Percentiles rank a stretch among this genome's conserved stretches.
These are phyloP conservation scores for Pyrenophora graminea DNA, from an alignment of 2,329 filamentous ascomycete genomes.

Conservation along the genomic window DNA sequence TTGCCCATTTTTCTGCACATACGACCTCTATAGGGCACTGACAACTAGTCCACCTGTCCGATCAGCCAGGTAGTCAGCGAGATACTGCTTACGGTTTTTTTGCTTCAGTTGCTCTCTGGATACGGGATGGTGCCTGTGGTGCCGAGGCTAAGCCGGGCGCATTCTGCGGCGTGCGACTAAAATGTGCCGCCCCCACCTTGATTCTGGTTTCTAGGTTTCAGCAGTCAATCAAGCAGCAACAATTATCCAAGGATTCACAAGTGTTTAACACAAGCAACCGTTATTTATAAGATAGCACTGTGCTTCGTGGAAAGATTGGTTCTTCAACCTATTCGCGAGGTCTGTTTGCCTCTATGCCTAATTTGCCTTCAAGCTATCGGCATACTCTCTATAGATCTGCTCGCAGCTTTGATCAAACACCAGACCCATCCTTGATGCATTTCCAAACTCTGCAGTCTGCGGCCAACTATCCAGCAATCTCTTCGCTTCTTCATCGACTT, in stretches of 20 bases:
- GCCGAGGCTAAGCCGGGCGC: neutral
- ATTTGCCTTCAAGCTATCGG: conserved; percentile 5
- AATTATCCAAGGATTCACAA: neutral
- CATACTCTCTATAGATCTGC: conserved; percentile 15
- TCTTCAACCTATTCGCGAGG: neutral
- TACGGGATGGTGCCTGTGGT: neutral
- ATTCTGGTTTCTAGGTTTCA: neutral
- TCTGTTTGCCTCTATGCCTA: neutral
- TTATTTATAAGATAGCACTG: no score
- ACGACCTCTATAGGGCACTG: no score
- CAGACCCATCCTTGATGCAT: conserved; percentile 11
- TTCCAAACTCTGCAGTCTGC: conserved; percentile 52
- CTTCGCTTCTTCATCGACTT: conserved; percentile 53
- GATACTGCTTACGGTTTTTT: neutral
- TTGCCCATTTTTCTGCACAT: no score
- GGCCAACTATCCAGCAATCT: conserved; percentile 59
- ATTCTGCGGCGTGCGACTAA: neutral
- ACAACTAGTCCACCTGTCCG: no score
- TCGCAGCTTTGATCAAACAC: conserved; percentile 11
- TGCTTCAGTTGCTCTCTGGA: neutral
- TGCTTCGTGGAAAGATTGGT: no score
- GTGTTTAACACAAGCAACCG: no score
- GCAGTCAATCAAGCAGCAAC: neutral
- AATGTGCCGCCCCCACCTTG: no score
- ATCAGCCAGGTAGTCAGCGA: neutral